These are phyloP conservation scores for Perkinsus olseni DNA, from an alignment of 169 alveolate species.

Conservation along the genomic window DNA sequence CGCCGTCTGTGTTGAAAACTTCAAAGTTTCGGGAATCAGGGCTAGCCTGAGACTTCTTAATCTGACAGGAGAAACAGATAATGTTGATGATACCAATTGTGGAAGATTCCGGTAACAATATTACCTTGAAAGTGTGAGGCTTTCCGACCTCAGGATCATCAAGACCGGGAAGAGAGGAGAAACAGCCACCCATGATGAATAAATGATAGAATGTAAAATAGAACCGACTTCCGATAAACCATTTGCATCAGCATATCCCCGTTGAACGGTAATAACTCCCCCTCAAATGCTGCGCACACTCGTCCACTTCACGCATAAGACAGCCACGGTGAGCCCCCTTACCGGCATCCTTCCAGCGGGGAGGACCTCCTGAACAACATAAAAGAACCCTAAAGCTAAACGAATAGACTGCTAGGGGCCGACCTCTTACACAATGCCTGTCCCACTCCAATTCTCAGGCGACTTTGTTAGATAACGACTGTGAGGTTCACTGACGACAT, in stretches of 20 bases:
- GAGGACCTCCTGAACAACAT: background rate
- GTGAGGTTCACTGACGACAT: too few relatives aligned
- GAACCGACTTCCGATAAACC: background rate
- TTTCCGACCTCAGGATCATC: background rate
- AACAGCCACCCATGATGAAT: background rate
- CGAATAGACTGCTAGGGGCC: background rate
- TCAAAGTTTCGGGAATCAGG: background rate
- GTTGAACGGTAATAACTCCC: too few relatives aligned
- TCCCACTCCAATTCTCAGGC: background rate
- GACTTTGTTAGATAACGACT: too few relatives aligned
- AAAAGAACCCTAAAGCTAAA: background rate
- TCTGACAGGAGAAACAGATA: background rate
- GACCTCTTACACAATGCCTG: background rate
- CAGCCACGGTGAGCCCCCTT: too few relatives aligned
- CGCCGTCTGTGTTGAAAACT: background rate
- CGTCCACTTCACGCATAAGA: too few relatives aligned
- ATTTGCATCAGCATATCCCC: background rate
- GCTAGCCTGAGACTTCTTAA: background rate
- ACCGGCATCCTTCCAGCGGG: too few relatives aligned
- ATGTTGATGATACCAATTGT: too few relatives aligned
- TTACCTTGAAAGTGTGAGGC: slow-evolving; percentile 3
- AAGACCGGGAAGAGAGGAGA: background rate
- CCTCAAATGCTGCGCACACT: too few relatives aligned
- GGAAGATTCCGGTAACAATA: background rate
- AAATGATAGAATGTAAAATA: background rate